Evolutionary conservation across 257 asterid species (phyloP).

Genomic region (Solanum paucissectum): DNA sequence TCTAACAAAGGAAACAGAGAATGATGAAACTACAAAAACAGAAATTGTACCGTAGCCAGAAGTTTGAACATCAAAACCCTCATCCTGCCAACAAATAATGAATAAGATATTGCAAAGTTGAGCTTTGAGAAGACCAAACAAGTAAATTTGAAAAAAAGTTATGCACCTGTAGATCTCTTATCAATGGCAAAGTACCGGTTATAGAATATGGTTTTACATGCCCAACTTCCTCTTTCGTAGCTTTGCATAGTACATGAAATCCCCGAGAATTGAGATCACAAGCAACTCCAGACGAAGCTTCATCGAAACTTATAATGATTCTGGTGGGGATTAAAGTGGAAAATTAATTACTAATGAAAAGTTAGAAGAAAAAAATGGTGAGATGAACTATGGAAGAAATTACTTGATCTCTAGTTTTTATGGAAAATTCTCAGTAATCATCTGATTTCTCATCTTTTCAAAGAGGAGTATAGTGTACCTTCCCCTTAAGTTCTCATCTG

Average conservation of each 20-base stretch:
- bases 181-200: conserved; percentile 90
- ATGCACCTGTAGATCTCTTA: conserved; percentile 79
- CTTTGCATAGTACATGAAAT: conserved; percentile 79
- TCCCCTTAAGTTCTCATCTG: conserved; percentile 89
- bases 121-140: neutral
- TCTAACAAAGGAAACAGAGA: neutral
- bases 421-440: neutral
- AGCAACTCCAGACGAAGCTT: conserved; percentile 75
- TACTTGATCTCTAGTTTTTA: neutral
- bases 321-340: conserved; percentile 22
- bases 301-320: conserved; percentile 59
- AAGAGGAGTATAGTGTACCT: conserved; percentile 34
- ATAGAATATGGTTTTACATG: conserved; percentile 91
- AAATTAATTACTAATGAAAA: neutral
- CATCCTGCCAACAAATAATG: conserved; percentile 42
- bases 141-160: neutral
- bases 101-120: neutral
- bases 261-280: conserved; percentile 93
- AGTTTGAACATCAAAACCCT: conserved; percentile 95
- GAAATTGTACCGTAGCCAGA: conserved; percentile 68
- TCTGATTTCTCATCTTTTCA: neutral
- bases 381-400: neutral
- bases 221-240: conserved; percentile 89
- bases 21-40: neutral
- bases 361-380: neutral